Percentiles rank a stretch among this genome's conserved stretches.
Evolutionary conservation across 805 yeast genomes (phyloP).

Genomic region (Ogataea salicorniae): DNA sequence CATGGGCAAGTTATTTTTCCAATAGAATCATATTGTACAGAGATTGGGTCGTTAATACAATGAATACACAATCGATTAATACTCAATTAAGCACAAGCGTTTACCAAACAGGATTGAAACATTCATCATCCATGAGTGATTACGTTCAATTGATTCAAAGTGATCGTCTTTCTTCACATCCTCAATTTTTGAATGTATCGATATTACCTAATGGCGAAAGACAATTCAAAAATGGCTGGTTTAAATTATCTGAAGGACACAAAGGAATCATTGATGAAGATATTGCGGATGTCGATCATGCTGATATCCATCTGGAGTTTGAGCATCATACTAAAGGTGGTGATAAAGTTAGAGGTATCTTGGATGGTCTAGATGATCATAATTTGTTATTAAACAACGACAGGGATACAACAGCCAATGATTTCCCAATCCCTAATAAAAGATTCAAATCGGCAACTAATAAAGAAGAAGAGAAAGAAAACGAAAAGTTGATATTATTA

Average conservation of each 20-base stretch:
- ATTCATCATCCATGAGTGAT: conserved; percentile 12
- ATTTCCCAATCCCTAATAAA: not conserved
- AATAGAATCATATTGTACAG: conserved; percentile 26
- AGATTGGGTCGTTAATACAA: conserved; percentile 25
- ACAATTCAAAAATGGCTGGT: conserved; percentile 14
- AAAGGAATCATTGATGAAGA: conserved; percentile 11
- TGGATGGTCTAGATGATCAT: not conserved
- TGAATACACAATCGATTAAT: too few relatives aligned
- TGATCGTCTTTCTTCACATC: conserved; percentile 15
- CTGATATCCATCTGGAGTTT: not conserved
- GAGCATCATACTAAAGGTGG: too few relatives aligned
- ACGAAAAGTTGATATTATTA: not conserved
- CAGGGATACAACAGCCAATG: not conserved
- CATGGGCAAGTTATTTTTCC: conserved; percentile 23
- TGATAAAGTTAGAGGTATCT: not conserved
- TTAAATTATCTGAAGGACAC: conserved; percentile 9
- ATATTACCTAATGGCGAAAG: conserved; percentile 9
- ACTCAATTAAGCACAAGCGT: too few relatives aligned
- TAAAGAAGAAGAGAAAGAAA: not conserved
- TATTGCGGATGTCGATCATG: not conserved
- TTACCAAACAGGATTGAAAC: too few relatives aligned
- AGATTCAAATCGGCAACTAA: not conserved
- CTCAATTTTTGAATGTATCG: conserved; percentile 22
- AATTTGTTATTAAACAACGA: not conserved
- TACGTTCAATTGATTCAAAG: conserved; percentile 19